Evolutionary conservation across 805 yeast species (phyloP), one percentile per base, ranked within the genome.

Genomic region (Alloascoidea africana): DNA sequence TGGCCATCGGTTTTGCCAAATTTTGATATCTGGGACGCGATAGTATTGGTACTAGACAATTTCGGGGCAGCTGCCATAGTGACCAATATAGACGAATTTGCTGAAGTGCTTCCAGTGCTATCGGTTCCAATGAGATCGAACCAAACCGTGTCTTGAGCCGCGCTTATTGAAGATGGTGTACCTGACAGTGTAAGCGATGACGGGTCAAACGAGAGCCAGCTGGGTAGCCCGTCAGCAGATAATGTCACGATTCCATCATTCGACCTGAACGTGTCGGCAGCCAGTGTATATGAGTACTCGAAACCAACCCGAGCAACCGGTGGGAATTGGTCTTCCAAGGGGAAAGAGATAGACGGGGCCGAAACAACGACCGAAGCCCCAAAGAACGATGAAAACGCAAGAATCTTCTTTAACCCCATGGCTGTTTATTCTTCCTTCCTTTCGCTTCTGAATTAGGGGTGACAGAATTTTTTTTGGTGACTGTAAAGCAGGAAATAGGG

Each of bases 251-350:
- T 37, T 14, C 63, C 64, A 16, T 55, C 57, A 36, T 60, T 52
- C 1, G 73, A 64, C 37, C 61, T 51, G 54, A 70, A 85, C 2
- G 97, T 89, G 46, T 76, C 73, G 41, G 69, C 60, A 38, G 86
- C 76, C 33, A 89, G 57, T 27, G 76, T 66, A 56, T 83, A 89
- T 14, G 60, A 46, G 57, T 78, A 89, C 2, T 53, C 46, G 46
- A 71, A 63, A 41, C 71, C 71, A 13, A 73, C 70, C 41, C 93
- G 66, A 3, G 94, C 97, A 11, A 91, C 83, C 23, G 85, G 79
- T 3, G 97, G 97, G 16, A 76, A 65, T 58, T 89, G 98, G 52
- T 75, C 74, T 44, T 68, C 58, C 52, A 86, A 73, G n/a, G 94
- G 87, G 62, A 78, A 83, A 34, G 81, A 82, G 32, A 68, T 63